Conservation (phyloP, 169 alveolate genomes). For the Theileria luwenshuni region DNA sequence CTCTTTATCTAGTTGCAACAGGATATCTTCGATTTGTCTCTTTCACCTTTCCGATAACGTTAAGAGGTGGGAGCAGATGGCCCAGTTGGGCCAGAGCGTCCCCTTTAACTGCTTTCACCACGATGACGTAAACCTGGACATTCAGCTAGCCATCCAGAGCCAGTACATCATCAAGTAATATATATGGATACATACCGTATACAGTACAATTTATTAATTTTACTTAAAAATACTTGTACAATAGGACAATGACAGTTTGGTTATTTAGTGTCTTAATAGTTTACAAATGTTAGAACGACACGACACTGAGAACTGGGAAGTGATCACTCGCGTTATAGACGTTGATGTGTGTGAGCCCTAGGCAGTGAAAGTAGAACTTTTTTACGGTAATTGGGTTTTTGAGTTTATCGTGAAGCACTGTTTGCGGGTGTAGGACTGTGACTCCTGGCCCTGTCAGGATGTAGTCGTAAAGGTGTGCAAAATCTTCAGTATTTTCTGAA, state of each 20-base stretch:
- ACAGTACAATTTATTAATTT: too few species aligned
- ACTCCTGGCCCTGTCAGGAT: slow-evolving; percentile 22
- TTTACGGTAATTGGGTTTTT: slow-evolving; percentile 15
- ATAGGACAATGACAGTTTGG: too few species aligned
- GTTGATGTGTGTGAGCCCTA: background rate
- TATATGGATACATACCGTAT: too few species aligned
- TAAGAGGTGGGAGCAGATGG: slow-evolving; percentile 8
- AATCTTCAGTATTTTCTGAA: slow-evolving; percentile 1
- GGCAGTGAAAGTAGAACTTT: background rate
- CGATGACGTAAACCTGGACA: background rate
- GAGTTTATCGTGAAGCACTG: slow-evolving; percentile 12
- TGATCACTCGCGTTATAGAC: slow-evolving; percentile 54
- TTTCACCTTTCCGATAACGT: background rate
- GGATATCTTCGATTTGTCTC: background rate
- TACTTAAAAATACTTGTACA: too few species aligned
- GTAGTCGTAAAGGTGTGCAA: slow-evolving; percentile 43
- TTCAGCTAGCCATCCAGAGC: background rate
- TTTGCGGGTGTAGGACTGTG: slow-evolving; percentile 38
- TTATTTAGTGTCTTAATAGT: too few species aligned
- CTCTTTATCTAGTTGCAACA: too few species aligned
- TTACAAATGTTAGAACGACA: too few species aligned
- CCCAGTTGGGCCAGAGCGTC: background rate
- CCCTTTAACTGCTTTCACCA: background rate
- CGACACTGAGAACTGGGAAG: slow-evolving; percentile 37
- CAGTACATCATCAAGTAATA: too few species aligned